Evolutionary conservation across 1,139 yeast species (phyloP).

Genomic region (Zygosaccharomyces sapae): DNA sequence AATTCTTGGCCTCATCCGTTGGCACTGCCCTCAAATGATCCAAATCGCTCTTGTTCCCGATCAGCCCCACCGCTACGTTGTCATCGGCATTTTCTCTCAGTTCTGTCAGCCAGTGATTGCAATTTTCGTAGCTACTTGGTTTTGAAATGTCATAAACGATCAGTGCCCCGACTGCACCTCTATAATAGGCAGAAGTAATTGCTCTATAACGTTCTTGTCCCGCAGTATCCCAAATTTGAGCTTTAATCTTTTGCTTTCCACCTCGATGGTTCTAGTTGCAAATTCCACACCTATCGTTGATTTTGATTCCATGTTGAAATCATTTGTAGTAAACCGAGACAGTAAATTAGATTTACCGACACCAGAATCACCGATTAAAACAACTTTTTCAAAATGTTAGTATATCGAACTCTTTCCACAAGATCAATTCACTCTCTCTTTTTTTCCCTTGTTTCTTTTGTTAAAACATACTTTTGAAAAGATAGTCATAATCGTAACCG

Average conservation of each 20-base stretch:
- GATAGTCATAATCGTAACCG: conserved; percentile 90
- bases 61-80: conserved; percentile 91
- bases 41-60: conserved; percentile 93
- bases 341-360: conserved; percentile 94
- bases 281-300: conserved; percentile 97
- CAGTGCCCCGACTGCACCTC: conserved; percentile 98
- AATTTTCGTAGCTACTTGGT: conserved; percentile 88
- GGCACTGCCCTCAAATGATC: conserved; percentile 96
- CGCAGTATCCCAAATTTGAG: conserved; percentile 99
- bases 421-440: background rate
- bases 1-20: conserved; percentile 93
- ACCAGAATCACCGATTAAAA: conserved; percentile 94
- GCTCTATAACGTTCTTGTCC: conserved; percentile 99
- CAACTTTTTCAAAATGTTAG: conserved; percentile 44
- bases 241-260: conserved; percentile 94
- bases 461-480: conserved; percentile 76
- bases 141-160: conserved; percentile 94
- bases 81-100: conserved; percentile 96
- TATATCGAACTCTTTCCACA: conserved; percentile 4
- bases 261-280: conserved; percentile 92
- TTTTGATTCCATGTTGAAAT: conserved; percentile 89
- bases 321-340: conserved; percentile 91
- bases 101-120: conserved; percentile 92
- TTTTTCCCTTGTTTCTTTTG: background rate
- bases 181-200: conserved; percentile 91